Conservation (phyloP, 1,139 yeast species). For the Magnusiomyces paraingens region DNA sequence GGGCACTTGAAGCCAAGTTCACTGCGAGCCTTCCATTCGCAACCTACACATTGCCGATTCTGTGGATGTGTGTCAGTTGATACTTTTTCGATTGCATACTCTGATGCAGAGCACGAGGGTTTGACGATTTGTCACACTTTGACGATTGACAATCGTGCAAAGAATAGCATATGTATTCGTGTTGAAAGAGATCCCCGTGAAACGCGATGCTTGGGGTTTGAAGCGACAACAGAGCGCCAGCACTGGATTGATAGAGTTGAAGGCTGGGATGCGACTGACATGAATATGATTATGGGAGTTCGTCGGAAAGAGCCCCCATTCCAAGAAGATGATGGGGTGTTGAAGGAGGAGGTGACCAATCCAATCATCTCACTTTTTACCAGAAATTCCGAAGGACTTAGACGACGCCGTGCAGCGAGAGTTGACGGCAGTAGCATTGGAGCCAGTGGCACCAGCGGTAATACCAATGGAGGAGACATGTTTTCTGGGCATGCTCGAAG, state of each 20-base stretch:
- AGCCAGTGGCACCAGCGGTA: no score
- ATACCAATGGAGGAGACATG: no score
- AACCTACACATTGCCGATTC: conserved; percentile 81
- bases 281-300: conserved; percentile 72
- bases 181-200: conserved; percentile 91
- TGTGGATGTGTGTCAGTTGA: conserved; percentile 84
- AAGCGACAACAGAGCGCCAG: conserved; percentile 63
- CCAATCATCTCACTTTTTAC: neutral
- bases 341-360: neutral
- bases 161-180: conserved; percentile 73
- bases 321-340: neutral
- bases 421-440: no score
- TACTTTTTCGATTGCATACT: conserved; percentile 65
- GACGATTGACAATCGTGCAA: conserved; percentile 65
- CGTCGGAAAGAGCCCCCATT: conserved; percentile 36
- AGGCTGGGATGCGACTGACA: conserved; percentile 73
- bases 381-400: no score
- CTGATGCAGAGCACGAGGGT: conserved; percentile 47
- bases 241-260: conserved; percentile 61
- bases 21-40: conserved; percentile 67
- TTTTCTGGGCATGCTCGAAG: no score
- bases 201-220: conserved; percentile 81
- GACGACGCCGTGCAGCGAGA: no score
- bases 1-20: conserved; percentile 58
- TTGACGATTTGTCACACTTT: conserved; percentile 67